These are phyloP conservation scores for Polychaeton citri DNA, from an alignment of 2,329 filamentous ascomycete genomes.

Conservation along the genomic window DNA sequence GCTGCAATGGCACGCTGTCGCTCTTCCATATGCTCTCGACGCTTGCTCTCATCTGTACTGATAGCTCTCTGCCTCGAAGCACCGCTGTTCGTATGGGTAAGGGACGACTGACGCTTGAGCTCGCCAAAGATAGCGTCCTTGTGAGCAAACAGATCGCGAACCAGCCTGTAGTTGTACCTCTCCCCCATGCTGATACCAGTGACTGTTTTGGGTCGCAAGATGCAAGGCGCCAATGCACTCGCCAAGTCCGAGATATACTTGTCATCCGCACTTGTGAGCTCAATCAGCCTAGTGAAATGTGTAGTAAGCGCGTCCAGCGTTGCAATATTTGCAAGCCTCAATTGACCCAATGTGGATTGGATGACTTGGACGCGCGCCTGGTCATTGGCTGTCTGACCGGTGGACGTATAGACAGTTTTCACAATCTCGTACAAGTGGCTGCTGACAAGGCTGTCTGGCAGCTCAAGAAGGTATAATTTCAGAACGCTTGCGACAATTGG, in stretches of 20 bases:
- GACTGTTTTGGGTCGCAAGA: slow-evolving; percentile 75
- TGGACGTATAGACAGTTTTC: slow-evolving; percentile 86
- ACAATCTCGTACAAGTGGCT: slow-evolving; percentile 98
- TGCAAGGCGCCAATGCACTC: slow-evolving; percentile 63
- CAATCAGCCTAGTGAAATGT: slow-evolving; percentile 91
- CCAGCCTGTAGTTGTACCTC: slow-evolving; percentile 77
- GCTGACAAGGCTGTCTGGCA: slow-evolving; percentile 95
- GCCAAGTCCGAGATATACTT: slow-evolving; percentile 65
- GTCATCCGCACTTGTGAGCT: slow-evolving; percentile 91
- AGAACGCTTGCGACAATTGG: slow-evolving; percentile 85
- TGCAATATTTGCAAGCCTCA: slow-evolving; percentile 92
- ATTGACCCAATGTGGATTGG: slow-evolving; percentile 87
- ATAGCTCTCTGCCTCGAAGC: slow-evolving; percentile 57
- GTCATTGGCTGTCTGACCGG: slow-evolving; percentile 62
- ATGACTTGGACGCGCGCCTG: slow-evolving; percentile 75
- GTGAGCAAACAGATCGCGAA: slow-evolving; percentile 83
- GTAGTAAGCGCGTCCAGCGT: slow-evolving; percentile 98
- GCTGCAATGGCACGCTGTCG: slow-evolving; percentile 65
- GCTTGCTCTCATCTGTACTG: slow-evolving; percentile 90
- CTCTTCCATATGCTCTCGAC: slow-evolving; percentile 87
- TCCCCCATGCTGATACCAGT: slow-evolving; percentile 91
- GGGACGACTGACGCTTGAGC: slow-evolving; percentile 74
- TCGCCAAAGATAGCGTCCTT: slow-evolving; percentile 94
- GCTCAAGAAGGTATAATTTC: slow-evolving; percentile 87
- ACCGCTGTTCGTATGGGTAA: slow-evolving; percentile 50